phyloP scores from a whole-genome alignment of 192 early-diverging fungal genomes.

The Geosiphon pyriformis region DNA sequence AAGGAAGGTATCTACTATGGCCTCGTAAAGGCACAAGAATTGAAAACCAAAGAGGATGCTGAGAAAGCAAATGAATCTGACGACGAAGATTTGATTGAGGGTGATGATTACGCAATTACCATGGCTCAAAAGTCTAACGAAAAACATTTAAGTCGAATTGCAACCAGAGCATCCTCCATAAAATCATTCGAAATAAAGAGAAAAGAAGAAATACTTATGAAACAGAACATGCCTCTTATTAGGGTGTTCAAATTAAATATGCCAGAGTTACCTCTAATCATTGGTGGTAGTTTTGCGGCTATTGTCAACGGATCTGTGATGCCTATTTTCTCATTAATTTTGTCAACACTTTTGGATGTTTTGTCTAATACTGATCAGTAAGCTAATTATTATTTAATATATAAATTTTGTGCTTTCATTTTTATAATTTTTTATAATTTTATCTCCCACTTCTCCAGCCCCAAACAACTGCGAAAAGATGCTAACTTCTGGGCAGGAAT shows the following conservation, averaged over 20 bases:
- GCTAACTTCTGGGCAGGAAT: conserved; percentile 50
- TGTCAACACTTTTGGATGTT: conserved; percentile 13
- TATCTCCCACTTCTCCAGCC: too few relatives aligned
- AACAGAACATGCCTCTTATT: conserved; percentile 47
- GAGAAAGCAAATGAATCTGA: conserved; percentile 18
- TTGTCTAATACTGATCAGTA: not conserved
- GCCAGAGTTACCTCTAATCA: conserved; percentile 47
- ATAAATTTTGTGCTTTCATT: too few relatives aligned
- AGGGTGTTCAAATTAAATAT: conserved; percentile 49
- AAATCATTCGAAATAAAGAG: conserved; percentile 40
- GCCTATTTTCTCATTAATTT: conserved; percentile 75
- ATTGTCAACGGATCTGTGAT: conserved; percentile 66
- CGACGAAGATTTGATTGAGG: conserved; percentile 17
- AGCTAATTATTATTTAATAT: not conserved
- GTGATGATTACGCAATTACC: conserved; percentile 28
- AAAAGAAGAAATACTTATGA: conserved; percentile 28
- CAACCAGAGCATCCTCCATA: conserved; percentile 40
- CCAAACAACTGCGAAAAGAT: not conserved
- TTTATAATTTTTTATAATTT: too few relatives aligned
- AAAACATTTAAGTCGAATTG: conserved; percentile 32
- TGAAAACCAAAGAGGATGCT: conserved; percentile 39
- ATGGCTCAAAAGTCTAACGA: conserved; percentile 28
- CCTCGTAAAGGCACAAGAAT: conserved; percentile 54
- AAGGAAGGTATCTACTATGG: conserved; percentile 42
- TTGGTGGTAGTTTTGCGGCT: conserved; percentile 54